Percentiles rank a stretch among this genome's conserved stretches.
Conservation (phyloP, 331 rosid species). For the Telfairia occidentalis region DNA sequence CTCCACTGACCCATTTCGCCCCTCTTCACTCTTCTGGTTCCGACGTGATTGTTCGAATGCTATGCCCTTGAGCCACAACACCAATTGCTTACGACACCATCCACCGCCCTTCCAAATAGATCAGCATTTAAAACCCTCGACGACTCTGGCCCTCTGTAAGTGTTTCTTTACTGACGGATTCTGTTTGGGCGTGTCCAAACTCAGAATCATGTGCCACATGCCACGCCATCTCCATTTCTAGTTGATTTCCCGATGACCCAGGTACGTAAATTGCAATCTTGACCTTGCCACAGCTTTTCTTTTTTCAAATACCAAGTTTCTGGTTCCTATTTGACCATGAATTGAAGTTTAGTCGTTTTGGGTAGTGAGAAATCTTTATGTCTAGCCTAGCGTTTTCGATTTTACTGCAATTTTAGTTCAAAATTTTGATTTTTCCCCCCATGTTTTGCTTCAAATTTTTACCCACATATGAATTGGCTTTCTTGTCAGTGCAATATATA, state of each 20-base stretch:
- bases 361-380: not conserved
- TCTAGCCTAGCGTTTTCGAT: not conserved
- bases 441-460: not conserved
- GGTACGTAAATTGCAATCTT: constrained; percentile 60
- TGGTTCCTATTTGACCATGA: not conserved
- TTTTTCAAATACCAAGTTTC: not conserved
- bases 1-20: not conserved
- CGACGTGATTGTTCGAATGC: not conserved
- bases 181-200: not conserved
- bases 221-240: not conserved
- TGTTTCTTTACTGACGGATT: not conserved
- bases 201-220: not conserved
- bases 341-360: not conserved
- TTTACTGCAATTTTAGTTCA: constrained; percentile 5
- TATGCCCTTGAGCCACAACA: not conserved
- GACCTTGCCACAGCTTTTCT: constrained; percentile 21
- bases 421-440: constrained; percentile 11
- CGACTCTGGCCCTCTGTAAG: not conserved
- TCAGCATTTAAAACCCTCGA: not conserved
- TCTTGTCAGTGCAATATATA: constrained; percentile 25
- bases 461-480: constrained; percentile 13
- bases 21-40: not conserved
- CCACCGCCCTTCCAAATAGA: not conserved
- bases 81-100: not conserved
- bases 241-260: constrained; percentile 16